Evolutionary conservation across 257 asterid species (phyloP), one percentile per base, ranked within the genome.

Genomic region (Leonotis leonurus): DNA sequence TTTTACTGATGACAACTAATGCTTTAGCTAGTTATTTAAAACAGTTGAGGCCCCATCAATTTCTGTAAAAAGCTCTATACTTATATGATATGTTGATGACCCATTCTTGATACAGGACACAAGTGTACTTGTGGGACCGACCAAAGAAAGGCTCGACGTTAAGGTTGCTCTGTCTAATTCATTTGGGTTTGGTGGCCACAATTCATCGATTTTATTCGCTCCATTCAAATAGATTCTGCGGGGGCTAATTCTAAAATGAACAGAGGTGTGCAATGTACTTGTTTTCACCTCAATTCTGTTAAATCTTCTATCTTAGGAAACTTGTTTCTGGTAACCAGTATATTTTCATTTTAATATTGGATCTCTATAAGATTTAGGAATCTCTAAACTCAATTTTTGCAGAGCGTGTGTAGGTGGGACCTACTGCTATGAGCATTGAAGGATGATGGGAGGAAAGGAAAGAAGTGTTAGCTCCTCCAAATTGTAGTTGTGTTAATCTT

Each of bases 121-220:
- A n/a, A 80, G 40, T 7, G 72, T 87, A 69, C 80, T 90, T 68
- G 96, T 90, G 51, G 97, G 97, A 37, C 75, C 88, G 3, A 80
- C 54, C 32, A 90, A 87, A 73, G 97, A 90, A 75, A 80, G 77
- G 62, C 68, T 90, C 46, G 77, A 77, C 57, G 57, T 90, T 56
- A 90, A 87, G 68, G 96, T 90, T 77, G 97, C 95, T 18, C 46
- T 90, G 81, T 90, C 97, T 25, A 90, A 87, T 71, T 90, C 97
- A 33, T 90, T 85, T 60, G 97, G 97, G 37, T 90, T 90, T 60
- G 96, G 97, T 48, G 97, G 97, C 60, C 97, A 90, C 68, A 90
- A 90, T 64, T 90, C 97, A 12, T 90, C 97, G 20, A 87, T 90
- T 51, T 73, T 90, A 65, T 90, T 90, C 53, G 92, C 97, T 62